Percentiles rank a stretch among this genome's conserved stretches.
phyloP scores from a whole-genome alignment of 129 eudicot species.

The Ambrosia artemisiifolia region DNA sequence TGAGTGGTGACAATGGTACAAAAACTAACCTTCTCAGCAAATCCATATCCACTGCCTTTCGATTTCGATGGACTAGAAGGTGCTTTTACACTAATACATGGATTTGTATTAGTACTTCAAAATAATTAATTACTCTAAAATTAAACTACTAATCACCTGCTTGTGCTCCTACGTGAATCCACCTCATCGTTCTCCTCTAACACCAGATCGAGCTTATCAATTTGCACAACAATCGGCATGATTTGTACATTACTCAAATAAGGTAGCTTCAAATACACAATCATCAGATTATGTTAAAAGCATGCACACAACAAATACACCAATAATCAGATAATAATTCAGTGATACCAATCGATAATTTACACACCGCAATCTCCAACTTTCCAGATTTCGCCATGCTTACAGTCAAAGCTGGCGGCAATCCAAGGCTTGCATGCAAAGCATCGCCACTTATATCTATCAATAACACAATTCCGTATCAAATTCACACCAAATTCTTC shows the following conservation, averaged over 20 bases:
- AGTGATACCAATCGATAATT: background rate
- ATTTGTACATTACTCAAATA: conserved; percentile 80
- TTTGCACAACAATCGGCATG: conserved; percentile 76
- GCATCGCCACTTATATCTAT: conserved; percentile 88
- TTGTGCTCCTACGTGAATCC: conserved; percentile 44
- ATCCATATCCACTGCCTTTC: conserved; percentile 75
- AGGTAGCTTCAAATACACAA: conserved; percentile 63
- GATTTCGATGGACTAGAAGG: conserved; percentile 51
- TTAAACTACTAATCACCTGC: conserved; percentile 50
- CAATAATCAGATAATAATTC: background rate
- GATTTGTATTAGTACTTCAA: background rate
- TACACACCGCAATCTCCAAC: conserved; percentile 67
- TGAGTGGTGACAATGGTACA: background rate
- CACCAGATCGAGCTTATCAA: conserved; percentile 84
- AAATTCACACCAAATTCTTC: background rate
- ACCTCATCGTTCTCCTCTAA: conserved; percentile 72
- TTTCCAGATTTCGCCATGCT: conserved; percentile 82
- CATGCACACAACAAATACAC: background rate
- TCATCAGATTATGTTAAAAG: background rate
- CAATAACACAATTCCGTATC: conserved; percentile 10
- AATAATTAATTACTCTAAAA: background rate
- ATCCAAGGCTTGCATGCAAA: conserved; percentile 80
- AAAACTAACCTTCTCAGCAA: conserved; percentile 77
- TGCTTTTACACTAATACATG: conserved; percentile 41
- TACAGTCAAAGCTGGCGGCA: conserved; percentile 78